Percentiles rank a stretch among this genome's conserved stretches.
Evolutionary conservation across 2,329 filamentous ascomycete species (phyloP).

Genomic region (Endocalyx cinctus): DNA sequence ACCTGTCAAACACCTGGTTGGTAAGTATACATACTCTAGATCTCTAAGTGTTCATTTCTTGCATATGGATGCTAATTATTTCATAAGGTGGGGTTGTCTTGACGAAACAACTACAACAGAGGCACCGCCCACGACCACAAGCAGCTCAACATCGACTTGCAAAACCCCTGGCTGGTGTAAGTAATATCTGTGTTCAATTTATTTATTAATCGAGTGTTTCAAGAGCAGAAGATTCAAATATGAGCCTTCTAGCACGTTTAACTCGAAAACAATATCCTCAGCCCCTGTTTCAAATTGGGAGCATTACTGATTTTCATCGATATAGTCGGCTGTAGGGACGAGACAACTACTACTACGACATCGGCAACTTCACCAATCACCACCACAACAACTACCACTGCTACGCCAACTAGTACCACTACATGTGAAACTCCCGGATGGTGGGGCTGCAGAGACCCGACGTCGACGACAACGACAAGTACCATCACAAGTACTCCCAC

Average conservation of each 20-base stretch:
- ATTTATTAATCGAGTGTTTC: too few species aligned
- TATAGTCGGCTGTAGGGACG: conserved; percentile 62
- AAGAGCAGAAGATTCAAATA: too few species aligned
- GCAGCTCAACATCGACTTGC: conserved; percentile 50
- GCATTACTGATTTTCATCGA: too few species aligned
- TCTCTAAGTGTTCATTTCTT: neutral
- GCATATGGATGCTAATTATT: neutral
- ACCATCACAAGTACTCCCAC: conserved; percentile 1
- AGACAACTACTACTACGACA: conserved; percentile 34
- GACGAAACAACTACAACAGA: conserved; percentile 56
- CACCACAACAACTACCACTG: conserved; percentile 18
- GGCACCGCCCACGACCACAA: conserved; percentile 42
- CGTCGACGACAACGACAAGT: conserved; percentile 12
- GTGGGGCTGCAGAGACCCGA: conserved; percentile 13
- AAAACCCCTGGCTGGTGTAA: conserved; percentile 61
- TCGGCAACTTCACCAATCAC: conserved; percentile 25
- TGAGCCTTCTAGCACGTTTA: too few species aligned
- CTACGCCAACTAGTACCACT: conserved; percentile 11
- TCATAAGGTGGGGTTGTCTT: conserved; percentile 51
- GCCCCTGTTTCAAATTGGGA: too few species aligned
- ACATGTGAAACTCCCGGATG: conserved; percentile 11
- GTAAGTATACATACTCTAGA: conserved; percentile 48
- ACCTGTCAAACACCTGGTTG: conserved; percentile 91
- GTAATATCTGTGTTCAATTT: too few species aligned
- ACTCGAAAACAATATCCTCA: too few species aligned